A percentile compares a stretch with the other conserved stretches of the same genome.
Evolutionary conservation across 2,329 filamentous ascomycete species (phyloP).

Genomic region (Ilyonectria sp.): DNA sequence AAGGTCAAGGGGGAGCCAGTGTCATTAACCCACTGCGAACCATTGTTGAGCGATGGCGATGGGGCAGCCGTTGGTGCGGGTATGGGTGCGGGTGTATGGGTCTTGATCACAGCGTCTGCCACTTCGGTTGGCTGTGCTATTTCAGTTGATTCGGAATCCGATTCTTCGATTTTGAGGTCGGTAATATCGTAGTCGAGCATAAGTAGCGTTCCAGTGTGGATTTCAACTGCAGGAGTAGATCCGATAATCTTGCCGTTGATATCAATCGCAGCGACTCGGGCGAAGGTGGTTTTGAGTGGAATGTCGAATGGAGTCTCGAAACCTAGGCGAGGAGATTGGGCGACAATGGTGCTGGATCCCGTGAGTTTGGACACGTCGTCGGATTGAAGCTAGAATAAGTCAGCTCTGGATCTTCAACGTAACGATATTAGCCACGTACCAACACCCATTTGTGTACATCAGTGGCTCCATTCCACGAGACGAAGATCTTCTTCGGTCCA

Average conservation of each 20-base stretch:
- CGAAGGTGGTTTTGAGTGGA: background rate
- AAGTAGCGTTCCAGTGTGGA: background rate
- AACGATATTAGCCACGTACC: background rate
- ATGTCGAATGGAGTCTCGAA: slow-evolving; percentile 13
- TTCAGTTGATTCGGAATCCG: background rate
- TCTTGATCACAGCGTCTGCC: background rate
- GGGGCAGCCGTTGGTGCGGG: background rate
- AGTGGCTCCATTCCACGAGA: slow-evolving; percentile 15
- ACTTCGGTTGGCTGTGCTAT: background rate
- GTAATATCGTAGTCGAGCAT: slow-evolving; percentile 8
- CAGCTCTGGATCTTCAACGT: background rate
- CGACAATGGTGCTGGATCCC: background rate
- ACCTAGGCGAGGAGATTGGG: slow-evolving; percentile 2
- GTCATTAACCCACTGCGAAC: background rate
- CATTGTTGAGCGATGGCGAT: background rate
- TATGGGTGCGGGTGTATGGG: background rate
- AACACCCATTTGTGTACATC: slow-evolving; percentile 7
- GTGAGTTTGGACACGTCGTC: background rate
- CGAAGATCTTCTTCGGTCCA: background rate
- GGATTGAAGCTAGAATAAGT: slow-evolving; percentile 4
- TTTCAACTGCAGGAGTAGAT: slow-evolving; percentile 10
- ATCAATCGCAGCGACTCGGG: slow-evolving; percentile 13
- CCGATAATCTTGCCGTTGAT: slow-evolving; percentile 4
- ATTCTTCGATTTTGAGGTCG: background rate
- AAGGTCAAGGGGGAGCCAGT: background rate